These are phyloP conservation scores for Ophiostoma piceae DNA, from an alignment of 2,329 filamentous ascomycete genomes.

Conservation along the genomic window DNA sequence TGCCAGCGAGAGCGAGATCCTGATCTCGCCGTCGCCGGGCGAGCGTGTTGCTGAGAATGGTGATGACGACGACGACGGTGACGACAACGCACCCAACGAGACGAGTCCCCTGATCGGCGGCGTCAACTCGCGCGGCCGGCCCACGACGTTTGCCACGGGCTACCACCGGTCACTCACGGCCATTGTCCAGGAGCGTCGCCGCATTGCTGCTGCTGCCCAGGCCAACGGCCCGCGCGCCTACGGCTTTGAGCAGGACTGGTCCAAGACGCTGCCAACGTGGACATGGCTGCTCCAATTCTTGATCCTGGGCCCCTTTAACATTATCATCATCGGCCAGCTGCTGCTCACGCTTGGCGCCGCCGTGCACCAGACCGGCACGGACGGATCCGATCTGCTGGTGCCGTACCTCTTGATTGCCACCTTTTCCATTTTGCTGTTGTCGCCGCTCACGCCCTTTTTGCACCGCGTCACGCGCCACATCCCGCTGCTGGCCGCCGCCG, in stretches of 20 bases:
- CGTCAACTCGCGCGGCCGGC: slow-evolving; percentile 28
- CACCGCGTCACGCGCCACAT: slow-evolving; percentile 82
- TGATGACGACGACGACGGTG: slow-evolving; percentile 28
- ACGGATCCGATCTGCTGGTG: slow-evolving; percentile 67
- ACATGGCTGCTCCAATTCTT: slow-evolving; percentile 86
- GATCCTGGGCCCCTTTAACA: slow-evolving; percentile 67
- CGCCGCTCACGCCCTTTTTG: slow-evolving; percentile 76
- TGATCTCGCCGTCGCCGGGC: slow-evolving; percentile 40
- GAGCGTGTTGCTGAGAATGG: slow-evolving; percentile 32
- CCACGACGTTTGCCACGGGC: slow-evolving; percentile 51
- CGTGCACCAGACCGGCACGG: slow-evolving; percentile 73
- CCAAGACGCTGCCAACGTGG: slow-evolving; percentile 69
- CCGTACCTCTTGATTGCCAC: slow-evolving; percentile 66
- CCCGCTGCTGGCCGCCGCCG: slow-evolving; percentile 66
- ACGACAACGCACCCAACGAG: slow-evolving; percentile 44
- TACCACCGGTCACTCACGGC: slow-evolving; percentile 48
- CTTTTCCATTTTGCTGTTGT: slow-evolving; percentile 65
- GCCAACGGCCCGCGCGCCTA: slow-evolving; percentile 44
- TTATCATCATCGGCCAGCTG: slow-evolving; percentile 73
- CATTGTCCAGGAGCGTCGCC: slow-evolving; percentile 28
- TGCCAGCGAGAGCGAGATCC: slow-evolving; percentile 31
- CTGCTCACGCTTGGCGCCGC: slow-evolving; percentile 67
- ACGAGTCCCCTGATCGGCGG: slow-evolving; percentile 46
- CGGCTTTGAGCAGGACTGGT: slow-evolving; percentile 80
- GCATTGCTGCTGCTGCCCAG: slow-evolving; percentile 30